Evolutionary conservation across 2,329 filamentous ascomycete species (phyloP).

Genomic region (Trichoderma brevicompactum): DNA sequence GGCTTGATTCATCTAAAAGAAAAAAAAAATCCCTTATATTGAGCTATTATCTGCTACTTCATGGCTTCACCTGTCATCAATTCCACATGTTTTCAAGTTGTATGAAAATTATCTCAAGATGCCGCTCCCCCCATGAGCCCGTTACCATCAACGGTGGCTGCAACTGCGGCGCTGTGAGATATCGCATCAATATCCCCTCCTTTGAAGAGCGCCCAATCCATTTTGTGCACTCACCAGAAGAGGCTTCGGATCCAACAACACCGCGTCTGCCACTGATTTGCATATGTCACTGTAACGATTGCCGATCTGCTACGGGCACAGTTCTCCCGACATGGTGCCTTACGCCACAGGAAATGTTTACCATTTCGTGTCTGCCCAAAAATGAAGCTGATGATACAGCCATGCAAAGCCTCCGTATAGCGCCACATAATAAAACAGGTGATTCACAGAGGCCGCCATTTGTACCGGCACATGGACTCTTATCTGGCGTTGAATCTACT

Average conservation of each 20-base stretch:
- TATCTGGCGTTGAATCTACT: neutral
- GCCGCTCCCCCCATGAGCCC: neutral
- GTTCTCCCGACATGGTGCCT: neutral
- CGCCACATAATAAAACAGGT: neutral
- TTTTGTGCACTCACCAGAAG: neutral
- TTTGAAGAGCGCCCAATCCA: neutral
- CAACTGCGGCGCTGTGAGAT: constrained; percentile 11
- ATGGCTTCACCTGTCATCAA: neutral
- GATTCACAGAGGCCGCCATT: neutral
- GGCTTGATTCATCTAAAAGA: too few species aligned
- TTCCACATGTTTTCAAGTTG: too few species aligned
- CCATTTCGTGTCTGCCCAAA: neutral
- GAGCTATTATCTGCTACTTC: neutral
- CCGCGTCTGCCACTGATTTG: neutral
- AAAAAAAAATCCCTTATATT: too few species aligned
- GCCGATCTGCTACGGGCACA: neutral
- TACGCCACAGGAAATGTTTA: neutral
- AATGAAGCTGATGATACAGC: neutral
- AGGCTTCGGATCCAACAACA: neutral
- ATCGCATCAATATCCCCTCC: constrained; percentile 9
- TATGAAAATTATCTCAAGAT: neutral
- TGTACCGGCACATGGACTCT: neutral
- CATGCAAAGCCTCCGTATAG: neutral
- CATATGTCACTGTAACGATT: neutral
- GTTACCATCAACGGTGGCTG: constrained; percentile 3